Percentiles rank a stretch among this genome's conserved stretches.
Evolutionary conservation across 371 early-diverging fungal species (phyloP).

Genomic region (Mortierella sp.): DNA sequence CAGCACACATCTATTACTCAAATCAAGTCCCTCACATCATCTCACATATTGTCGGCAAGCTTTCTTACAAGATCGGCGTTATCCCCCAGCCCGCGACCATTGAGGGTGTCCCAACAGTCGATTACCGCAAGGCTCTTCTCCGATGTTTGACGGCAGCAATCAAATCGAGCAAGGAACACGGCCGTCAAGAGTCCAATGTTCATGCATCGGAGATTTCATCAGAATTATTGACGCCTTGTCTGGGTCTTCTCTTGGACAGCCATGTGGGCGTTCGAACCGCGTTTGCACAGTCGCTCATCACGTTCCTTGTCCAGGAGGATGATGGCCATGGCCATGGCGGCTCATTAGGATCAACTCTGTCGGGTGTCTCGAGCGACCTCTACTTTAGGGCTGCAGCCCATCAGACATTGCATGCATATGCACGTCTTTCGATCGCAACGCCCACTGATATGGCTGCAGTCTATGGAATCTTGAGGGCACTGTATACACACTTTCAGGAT

Average conservation of each 20-base stretch:
- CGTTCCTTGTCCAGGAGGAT: constrained; percentile 46
- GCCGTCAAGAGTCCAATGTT: constrained; percentile 31
- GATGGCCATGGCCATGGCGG: constrained; percentile 13
- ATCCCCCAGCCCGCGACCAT: constrained; percentile 45
- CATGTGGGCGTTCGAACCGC: constrained; percentile 50
- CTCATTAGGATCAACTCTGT: constrained; percentile 25
- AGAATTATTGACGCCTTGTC: constrained; percentile 59
- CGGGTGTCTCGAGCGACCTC: constrained; percentile 56
- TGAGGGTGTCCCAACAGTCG: constrained; percentile 59
- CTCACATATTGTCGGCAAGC: constrained; percentile 74
- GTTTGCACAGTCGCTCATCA: constrained; percentile 52
- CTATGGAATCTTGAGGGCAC: constrained; percentile 60
- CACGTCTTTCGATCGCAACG: constrained; percentile 57
- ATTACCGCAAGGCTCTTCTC: constrained; percentile 59
- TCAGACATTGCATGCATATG: constrained; percentile 67
- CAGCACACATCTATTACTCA: constrained; percentile 82
- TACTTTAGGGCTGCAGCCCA: constrained; percentile 65
- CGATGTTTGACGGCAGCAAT: constrained; percentile 58
- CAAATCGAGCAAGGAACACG: constrained; percentile 45
- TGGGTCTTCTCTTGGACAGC: constrained; percentile 57
- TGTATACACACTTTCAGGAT: constrained; percentile 64
- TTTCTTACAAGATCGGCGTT: constrained; percentile 56
- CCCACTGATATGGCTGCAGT: constrained; percentile 71
- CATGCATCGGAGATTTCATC: constrained; percentile 38
- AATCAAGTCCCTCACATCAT: constrained; percentile 87